Evolutionary conservation across 2,329 filamentous ascomycete genomes (phyloP), one percentile per base, ranked within the genome.

Genomic region (Leptographium lundbergii): DNA sequence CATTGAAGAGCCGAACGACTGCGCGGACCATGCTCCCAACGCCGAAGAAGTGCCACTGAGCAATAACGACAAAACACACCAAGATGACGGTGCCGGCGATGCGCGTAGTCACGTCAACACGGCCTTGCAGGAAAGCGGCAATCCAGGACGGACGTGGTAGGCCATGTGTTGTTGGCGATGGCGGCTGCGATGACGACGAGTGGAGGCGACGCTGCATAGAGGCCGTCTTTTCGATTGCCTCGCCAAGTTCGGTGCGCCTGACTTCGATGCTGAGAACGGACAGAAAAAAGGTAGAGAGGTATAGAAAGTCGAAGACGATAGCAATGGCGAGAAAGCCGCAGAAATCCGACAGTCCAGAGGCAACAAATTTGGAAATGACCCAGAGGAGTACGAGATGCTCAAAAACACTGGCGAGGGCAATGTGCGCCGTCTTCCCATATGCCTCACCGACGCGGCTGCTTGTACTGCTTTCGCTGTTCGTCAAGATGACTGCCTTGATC

Each of bases 181-280:
- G 11, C 32, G 42, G 52, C 13, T 29, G 25, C 7, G 51, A 45
- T 17, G 36, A 25, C 4, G 51, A 34, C 3, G 60, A 47, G 29
- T 22, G 56, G 32, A 56, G 51, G 48, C 57, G 63, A 39, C 71
- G 70, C 57, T 72, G 71, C 17, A 74, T 73, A 47, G 77, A 73
- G 1, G 77, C 76, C 2, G 76, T 78, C 64, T 80, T 84, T 13
- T 76, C 82, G 11, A 91, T 73, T 2, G 86, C 85, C 67, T 92
- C 88, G 64, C 84, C 83, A 0, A 92, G 78, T 71, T 92, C 88
- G 60, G 87, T 82, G 64, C 88, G 79, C 25, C 85, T 81, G 11
- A 92, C 87, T 68, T 92, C 88, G 51, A 92, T 84, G 66, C 87
- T 91, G 27, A 92, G 74, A 14, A 92, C 87, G 1, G 88, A 83